phyloP scores from a whole-genome alignment of 2,329 filamentous ascomycete species.

The Monilinia polystroma region DNA sequence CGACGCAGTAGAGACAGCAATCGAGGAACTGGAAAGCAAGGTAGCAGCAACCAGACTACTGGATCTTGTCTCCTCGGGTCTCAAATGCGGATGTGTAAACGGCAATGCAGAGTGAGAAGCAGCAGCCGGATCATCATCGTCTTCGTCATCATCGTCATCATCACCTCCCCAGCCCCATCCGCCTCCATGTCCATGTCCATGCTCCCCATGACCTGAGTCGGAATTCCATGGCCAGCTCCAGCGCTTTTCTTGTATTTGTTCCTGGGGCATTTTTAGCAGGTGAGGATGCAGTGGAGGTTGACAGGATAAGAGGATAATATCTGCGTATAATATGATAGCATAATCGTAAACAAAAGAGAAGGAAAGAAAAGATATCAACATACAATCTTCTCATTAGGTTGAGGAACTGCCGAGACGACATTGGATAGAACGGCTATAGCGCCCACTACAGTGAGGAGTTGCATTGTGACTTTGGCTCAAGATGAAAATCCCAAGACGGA shows the following conservation, averaged over 20 bases:
- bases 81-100: constrained; percentile 5
- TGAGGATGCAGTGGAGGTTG: no score
- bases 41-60: neutral
- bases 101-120: neutral
- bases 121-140: neutral
- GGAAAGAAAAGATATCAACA: neutral
- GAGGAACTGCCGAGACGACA: constrained; percentile 22
- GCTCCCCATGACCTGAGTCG: neutral
- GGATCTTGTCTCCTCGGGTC: neutral
- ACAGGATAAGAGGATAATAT: neutral
- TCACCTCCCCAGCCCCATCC: constrained; percentile 5
- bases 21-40: no score
- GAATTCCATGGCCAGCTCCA: constrained; percentile 18
- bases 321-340: neutral
- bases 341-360: neutral
- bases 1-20: neutral
- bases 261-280: neutral
- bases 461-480: constrained; percentile 25
- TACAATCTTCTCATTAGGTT: neutral
- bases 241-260: constrained; percentile 3
- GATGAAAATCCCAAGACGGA: neutral
- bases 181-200: constrained; percentile 10
- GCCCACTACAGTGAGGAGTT: constrained; percentile 24
- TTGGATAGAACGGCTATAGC: constrained; percentile 24
- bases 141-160: neutral